Percentiles rank a stretch among this genome's conserved stretches.
These are phyloP conservation scores for Fusarium sp. DNA, from an alignment of 2,329 filamentous ascomycete species.

Conservation along the genomic window DNA sequence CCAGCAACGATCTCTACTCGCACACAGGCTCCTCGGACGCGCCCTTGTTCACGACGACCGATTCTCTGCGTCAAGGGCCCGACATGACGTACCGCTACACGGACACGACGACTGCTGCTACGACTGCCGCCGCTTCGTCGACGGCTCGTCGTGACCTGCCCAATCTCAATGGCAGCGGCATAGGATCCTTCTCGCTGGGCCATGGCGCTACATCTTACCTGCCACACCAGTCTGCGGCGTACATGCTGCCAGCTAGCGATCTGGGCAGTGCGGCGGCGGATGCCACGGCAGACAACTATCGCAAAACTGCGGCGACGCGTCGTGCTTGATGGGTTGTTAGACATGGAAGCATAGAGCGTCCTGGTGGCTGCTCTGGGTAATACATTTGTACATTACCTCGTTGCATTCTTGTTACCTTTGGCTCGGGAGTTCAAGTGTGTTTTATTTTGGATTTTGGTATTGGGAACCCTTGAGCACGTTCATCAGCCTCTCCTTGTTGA, in stretches of 20 bases:
- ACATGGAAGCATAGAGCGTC: not conserved
- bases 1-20: slow-evolving; percentile 35
- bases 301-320: slow-evolving; percentile 33
- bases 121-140: slow-evolving; percentile 15
- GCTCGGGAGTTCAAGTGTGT: slow-evolving; percentile 9
- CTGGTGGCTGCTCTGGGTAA: not conserved
- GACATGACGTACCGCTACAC: slow-evolving; percentile 47
- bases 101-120: slow-evolving; percentile 41
- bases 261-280: slow-evolving; percentile 21
- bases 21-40: slow-evolving; percentile 27
- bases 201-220: slow-evolving; percentile 18
- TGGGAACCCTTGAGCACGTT: not conserved
- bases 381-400: slow-evolving; percentile 5
- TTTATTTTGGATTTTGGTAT: slow-evolving; percentile 5
- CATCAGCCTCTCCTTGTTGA: not conserved
- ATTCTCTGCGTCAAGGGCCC: slow-evolving; percentile 23
- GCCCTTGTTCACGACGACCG: slow-evolving; percentile 19
- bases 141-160: slow-evolving; percentile 27
- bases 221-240: slow-evolving; percentile 27
- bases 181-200: slow-evolving; percentile 24
- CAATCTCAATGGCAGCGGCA: slow-evolving; percentile 15
- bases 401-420: slow-evolving; percentile 8
- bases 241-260: slow-evolving; percentile 33
- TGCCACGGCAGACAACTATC: slow-evolving; percentile 21
- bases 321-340: slow-evolving; percentile 19